These are phyloP conservation scores for Nakazawaea holstii DNA, from an alignment of 805 yeast species.

Conservation along the genomic window DNA sequence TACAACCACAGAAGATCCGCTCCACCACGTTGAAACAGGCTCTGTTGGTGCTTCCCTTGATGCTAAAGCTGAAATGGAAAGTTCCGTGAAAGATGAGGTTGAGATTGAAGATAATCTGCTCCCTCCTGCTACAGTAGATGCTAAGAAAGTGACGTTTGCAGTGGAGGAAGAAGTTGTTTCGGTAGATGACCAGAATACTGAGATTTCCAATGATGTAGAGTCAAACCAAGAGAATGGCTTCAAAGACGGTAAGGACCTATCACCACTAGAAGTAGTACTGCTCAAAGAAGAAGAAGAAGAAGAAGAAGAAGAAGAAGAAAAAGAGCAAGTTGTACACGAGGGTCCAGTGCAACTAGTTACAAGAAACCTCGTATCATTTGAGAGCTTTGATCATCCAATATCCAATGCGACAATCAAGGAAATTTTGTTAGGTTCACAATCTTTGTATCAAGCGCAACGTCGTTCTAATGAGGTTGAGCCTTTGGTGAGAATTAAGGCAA, in stretches of 20 bases:
- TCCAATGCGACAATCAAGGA: slow-evolving; percentile 25
- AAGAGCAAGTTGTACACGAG: slow-evolving; percentile 31
- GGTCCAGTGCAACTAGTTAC: slow-evolving; percentile 68
- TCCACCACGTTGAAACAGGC: too few relatives aligned
- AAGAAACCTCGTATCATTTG: slow-evolving; percentile 47
- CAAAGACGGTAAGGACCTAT: not conserved
- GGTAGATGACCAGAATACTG: not conserved
- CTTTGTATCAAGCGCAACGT: slow-evolving; percentile 45
- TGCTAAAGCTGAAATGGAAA: not conserved
- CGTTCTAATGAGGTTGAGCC: slow-evolving; percentile 53
- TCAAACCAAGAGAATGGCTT: not conserved
- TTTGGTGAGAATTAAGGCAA: slow-evolving; percentile 20
- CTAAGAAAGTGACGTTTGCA: slow-evolving; percentile 14
- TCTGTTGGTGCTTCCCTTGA: not conserved
- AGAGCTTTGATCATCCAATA: slow-evolving; percentile 38
- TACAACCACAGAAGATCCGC: too few relatives aligned
- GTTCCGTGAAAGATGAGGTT: not conserved
- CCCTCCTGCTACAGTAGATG: slow-evolving; percentile 8
- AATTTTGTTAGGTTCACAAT: slow-evolving; percentile 58
- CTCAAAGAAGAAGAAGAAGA: slow-evolving; percentile 1
- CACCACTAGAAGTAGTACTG: not conserved
- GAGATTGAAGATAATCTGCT: not conserved
- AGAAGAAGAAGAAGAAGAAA: slow-evolving; percentile 4
- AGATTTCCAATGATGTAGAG: not conserved
- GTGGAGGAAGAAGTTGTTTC: slow-evolving; percentile 8